Evolutionary conservation across 371 early-diverging fungal species (phyloP).

Genomic region (Mucor ambiguus): DNA sequence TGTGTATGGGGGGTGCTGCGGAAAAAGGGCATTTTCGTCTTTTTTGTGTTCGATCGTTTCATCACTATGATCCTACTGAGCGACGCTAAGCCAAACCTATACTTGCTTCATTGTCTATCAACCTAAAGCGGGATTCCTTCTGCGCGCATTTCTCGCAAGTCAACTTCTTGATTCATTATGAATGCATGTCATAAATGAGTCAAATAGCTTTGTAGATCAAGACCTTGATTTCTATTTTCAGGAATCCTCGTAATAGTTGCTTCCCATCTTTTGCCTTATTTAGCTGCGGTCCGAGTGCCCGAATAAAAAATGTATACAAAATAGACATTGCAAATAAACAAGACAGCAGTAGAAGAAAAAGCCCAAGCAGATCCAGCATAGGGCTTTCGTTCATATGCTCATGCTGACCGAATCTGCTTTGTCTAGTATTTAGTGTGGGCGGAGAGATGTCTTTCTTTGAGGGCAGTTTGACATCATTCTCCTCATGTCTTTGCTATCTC

Average conservation of each 20-base stretch:
- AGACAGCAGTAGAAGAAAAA: neutral
- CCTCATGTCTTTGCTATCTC: too few relatives aligned
- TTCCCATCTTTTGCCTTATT: conserved; percentile 6
- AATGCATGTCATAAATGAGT: neutral
- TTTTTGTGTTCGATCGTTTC: conserved; percentile 7
- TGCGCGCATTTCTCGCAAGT: neutral
- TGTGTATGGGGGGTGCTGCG: conserved; percentile 6
- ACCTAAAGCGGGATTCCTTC: neutral
- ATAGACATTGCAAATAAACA: neutral
- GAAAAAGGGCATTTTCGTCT: neutral
- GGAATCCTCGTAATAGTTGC: neutral
- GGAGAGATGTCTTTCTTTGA: neutral
- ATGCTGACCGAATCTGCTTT: too few relatives aligned
- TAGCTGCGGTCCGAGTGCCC: conserved; percentile 17
- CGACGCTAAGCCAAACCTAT: neutral
- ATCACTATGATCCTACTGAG: conserved; percentile 12
- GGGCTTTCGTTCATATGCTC: too few relatives aligned
- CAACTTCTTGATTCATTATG: neutral
- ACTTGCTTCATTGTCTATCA: neutral
- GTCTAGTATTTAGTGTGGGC: neutral
- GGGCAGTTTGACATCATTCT: neutral
- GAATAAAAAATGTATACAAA: neutral
- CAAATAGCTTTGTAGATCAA: neutral
- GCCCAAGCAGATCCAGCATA: neutral
- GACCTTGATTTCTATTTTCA: neutral